These are phyloP conservation scores for Effrenium voratum DNA, from an alignment of 73 alveolate species.

Conservation along the genomic window DNA sequence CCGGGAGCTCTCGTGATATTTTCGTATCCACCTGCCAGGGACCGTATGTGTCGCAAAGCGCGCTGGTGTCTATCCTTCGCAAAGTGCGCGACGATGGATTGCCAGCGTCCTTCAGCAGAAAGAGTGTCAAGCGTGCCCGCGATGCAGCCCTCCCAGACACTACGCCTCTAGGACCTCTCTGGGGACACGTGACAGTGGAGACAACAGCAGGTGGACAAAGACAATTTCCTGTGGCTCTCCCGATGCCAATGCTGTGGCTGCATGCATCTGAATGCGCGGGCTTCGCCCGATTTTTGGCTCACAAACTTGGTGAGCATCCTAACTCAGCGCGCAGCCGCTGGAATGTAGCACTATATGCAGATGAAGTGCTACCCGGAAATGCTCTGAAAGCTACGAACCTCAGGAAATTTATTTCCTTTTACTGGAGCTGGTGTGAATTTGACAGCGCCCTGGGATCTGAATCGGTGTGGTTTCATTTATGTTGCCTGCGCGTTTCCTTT, in stretches of 20 bases:
- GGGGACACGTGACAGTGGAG: neutral
- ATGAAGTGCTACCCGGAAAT: conserved; percentile 2
- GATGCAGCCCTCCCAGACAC: neutral
- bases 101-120: neutral
- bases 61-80: neutral
- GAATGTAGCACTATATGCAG: neutral
- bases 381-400: neutral
- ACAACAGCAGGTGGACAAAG: neutral
- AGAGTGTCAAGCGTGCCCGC: neutral
- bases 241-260: neutral
- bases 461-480: neutral
- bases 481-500: neutral
- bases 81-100: neutral
- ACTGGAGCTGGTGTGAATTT: neutral
- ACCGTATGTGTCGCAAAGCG: conserved; percentile 11
- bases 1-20: neutral
- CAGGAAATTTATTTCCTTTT: neutral
- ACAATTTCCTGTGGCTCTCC: neutral
- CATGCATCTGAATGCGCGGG: neutral
- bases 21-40: neutral
- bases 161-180: too few relatives aligned
- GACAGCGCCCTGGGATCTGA: neutral
- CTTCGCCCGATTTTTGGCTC: neutral
- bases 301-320: neutral
- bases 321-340: neutral